A percentile compares a stretch with the other conserved stretches of the same genome.
These are phyloP conservation scores for Solanum appendiculatum DNA, from an alignment of 257 asterid genomes.

Conservation along the genomic window DNA sequence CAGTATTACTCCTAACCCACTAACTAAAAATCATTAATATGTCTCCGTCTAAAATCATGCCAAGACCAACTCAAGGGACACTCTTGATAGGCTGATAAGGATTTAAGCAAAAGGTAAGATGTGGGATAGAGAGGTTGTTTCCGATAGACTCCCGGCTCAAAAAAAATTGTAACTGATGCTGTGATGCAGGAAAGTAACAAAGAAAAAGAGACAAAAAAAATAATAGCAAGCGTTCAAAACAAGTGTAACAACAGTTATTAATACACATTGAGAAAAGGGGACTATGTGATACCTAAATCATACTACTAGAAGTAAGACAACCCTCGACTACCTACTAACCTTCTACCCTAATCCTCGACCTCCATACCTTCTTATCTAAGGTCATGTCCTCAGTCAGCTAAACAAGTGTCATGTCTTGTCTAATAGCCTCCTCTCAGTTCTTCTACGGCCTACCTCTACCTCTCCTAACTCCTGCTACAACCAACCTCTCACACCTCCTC, in stretches of 20 bases:
- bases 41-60: background rate
- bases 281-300: background rate
- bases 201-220: background rate
- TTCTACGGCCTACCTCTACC: background rate
- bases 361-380: background rate
- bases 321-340: background rate
- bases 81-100: background rate
- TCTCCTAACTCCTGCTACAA: background rate
- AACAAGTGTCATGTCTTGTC: background rate
- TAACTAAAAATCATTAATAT: background rate
- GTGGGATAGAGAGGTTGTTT: background rate
- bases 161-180: background rate
- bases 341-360: background rate
- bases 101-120: background rate
- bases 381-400: background rate
- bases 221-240: background rate
- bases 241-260: background rate
- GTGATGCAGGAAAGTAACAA: background rate
- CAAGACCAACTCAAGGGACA: background rate
- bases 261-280: background rate
- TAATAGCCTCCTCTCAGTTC: background rate
- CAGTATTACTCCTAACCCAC: background rate
- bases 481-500: background rate
- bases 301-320: background rate
- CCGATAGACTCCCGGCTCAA: background rate